These are phyloP conservation scores for Kwoniella sp. DNA, from an alignment of 768 basidiomycete genomes.

Conservation along the genomic window DNA sequence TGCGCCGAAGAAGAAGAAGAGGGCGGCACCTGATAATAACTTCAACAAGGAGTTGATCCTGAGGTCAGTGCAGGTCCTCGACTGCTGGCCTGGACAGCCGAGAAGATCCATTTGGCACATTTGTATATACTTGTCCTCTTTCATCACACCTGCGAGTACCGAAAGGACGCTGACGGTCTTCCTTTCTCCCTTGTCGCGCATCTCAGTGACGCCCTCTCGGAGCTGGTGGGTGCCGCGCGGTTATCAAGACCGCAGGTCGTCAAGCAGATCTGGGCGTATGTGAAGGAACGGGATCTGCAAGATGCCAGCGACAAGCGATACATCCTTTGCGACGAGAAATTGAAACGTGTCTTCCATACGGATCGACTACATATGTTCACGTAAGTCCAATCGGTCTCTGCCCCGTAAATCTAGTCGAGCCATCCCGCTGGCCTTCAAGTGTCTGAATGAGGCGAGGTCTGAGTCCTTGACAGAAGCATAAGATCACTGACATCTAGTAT, in stretches of 20 bases:
- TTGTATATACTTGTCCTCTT: too few relatives aligned
- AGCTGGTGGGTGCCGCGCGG: slow-evolving; percentile 67
- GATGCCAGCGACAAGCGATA: slow-evolving; percentile 81
- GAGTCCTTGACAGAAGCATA: too few relatives aligned
- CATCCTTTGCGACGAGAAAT: slow-evolving; percentile 75
- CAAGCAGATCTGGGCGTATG: slow-evolving; percentile 86
- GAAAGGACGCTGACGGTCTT: too few relatives aligned
- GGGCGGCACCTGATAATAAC: slow-evolving; percentile 58
- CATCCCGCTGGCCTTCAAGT: too few relatives aligned
- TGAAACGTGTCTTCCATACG: slow-evolving; percentile 74
- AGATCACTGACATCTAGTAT: not conserved
- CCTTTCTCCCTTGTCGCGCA: too few relatives aligned
- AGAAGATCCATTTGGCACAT: slow-evolving; percentile 64
- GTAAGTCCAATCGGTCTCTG: slow-evolving; percentile 26
- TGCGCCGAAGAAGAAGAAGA: slow-evolving; percentile 58
- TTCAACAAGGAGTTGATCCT: slow-evolving; percentile 61
- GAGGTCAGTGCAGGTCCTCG: too few relatives aligned
- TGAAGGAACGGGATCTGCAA: slow-evolving; percentile 77
- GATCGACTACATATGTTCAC: slow-evolving; percentile 81
- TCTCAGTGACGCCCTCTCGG: slow-evolving; percentile 70
- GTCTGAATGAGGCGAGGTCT: too few relatives aligned
- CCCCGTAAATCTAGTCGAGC: not conserved
- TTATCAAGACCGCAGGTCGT: slow-evolving; percentile 87
- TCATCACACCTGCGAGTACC: too few relatives aligned
- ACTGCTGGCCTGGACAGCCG: too few relatives aligned